Evolutionary conservation across 805 yeast species (phyloP).

Genomic region (Zygoascus tannicola): DNA sequence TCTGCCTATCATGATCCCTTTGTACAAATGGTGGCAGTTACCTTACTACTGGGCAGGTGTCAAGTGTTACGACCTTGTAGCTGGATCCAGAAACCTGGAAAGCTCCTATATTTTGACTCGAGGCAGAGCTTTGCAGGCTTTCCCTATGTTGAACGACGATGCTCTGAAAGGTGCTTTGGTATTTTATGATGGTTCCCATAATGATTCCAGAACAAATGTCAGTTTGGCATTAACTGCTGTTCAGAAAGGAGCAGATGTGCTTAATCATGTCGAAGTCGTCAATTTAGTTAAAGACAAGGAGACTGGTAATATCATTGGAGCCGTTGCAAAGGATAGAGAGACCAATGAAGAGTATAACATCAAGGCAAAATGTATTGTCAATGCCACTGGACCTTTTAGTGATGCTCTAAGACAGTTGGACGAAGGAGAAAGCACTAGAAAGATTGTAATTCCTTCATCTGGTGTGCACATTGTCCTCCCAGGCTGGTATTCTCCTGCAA

Average conservation of each 20-base stretch:
- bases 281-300: constrained; percentile 63
- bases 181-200: constrained; percentile 91
- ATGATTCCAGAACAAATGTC: constrained; percentile 85
- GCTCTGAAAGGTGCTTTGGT: constrained; percentile 83
- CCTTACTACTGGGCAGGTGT: constrained; percentile 91
- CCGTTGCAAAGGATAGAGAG: constrained; percentile 52
- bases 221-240: constrained; percentile 79
- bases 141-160: constrained; percentile 76
- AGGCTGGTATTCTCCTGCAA: constrained; percentile 80
- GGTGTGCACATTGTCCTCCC: constrained; percentile 93
- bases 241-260: constrained; percentile 78
- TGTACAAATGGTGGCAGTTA: constrained; percentile 89
- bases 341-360: constrained; percentile 47
- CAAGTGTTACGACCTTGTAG: constrained; percentile 84
- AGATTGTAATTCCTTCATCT: constrained; percentile 86
- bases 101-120: constrained; percentile 64
- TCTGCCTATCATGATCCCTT: constrained; percentile 92
- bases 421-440: constrained; percentile 31
- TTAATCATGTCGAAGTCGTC: constrained; percentile 77
- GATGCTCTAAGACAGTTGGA: constrained; percentile 85
- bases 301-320: constrained; percentile 60
- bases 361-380: constrained; percentile 65
- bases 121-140: constrained; percentile 56
- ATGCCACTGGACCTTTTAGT: constrained; percentile 92
- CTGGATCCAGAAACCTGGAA: constrained; percentile 79